Evolutionary conservation across 768 basidiomycete genomes (phyloP).

Genomic region (Boletus huronensis): DNA sequence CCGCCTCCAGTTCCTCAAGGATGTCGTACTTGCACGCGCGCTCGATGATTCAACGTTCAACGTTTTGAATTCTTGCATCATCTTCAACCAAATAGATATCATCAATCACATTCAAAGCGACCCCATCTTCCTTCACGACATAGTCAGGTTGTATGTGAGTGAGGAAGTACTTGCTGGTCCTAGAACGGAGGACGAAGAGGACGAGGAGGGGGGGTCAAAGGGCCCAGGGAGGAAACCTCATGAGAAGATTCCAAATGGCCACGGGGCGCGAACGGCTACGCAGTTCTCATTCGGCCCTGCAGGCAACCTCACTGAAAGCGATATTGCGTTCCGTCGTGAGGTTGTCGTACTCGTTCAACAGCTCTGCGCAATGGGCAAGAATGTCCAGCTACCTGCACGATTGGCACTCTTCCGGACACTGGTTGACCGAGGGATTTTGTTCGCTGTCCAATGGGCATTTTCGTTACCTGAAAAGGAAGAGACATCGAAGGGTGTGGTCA

Average conservation of each 20-base stretch:
- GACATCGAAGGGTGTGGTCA: constrained; percentile 55
- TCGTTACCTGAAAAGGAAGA: constrained; percentile 58
- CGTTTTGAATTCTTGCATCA: constrained; percentile 94
- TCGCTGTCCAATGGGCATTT: constrained; percentile 92
- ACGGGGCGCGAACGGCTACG: constrained; percentile 16
- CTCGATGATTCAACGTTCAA: constrained; percentile 97
- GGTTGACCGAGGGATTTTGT: constrained; percentile 83
- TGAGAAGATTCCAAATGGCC: constrained; percentile 35
- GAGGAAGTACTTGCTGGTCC: constrained; percentile 56
- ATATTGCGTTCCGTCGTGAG: constrained; percentile 60
- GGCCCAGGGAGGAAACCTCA: constrained; percentile 38
- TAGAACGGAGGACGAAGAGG: constrained; percentile 31
- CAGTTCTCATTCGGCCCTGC: constrained; percentile 57
- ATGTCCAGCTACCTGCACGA: constrained; percentile 85
- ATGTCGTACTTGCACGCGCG: constrained; percentile 92
- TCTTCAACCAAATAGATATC: constrained; percentile 99
- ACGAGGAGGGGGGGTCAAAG: constrained; percentile 23
- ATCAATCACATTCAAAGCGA: constrained; percentile 86
- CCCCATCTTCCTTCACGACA: constrained; percentile 66
- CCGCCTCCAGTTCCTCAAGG: constrained; percentile 95
- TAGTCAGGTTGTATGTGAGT: constrained; percentile 74
- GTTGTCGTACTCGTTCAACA: constrained; percentile 89
- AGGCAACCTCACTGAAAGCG: constrained; percentile 52
- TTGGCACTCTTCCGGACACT: constrained; percentile 82
- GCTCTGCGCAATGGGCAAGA: constrained; percentile 93